Evolutionary conservation across 2,329 filamentous ascomycete species (phyloP).

Genomic region (Colletotrichum lentis): DNA sequence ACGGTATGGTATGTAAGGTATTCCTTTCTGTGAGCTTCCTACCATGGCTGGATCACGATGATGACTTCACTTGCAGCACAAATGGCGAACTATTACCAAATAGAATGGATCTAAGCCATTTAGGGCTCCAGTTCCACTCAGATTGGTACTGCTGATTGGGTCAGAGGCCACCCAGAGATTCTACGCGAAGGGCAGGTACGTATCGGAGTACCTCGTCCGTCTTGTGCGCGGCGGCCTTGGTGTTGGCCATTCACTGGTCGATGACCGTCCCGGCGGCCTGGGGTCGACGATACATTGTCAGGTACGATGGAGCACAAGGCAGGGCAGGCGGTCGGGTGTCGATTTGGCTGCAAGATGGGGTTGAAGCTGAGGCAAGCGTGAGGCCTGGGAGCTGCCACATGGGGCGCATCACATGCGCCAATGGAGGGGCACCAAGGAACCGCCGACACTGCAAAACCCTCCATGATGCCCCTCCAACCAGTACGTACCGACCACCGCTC

Average conservation of each 20-base stretch:
- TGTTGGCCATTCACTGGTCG: background rate
- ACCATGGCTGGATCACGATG: conserved; percentile 36
- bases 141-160: conserved; percentile 26
- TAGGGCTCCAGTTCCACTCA: conserved; percentile 10
- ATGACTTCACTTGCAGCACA: conserved; percentile 38
- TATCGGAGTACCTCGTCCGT: background rate
- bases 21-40: conserved; percentile 7
- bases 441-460: conserved; percentile 28
- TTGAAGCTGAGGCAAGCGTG: conserved; percentile 31
- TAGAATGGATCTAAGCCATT: conserved; percentile 26
- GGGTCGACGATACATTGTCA: background rate
- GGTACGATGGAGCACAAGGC: background rate
- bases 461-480: conserved; percentile 7
- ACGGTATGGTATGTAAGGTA: background rate
- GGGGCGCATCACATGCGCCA: conserved; percentile 38
- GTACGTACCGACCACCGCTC: conserved; percentile 18
- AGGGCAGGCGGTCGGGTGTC: background rate
- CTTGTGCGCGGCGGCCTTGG: background rate
- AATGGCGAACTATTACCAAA: conserved; percentile 37
- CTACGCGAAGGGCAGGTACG: background rate
- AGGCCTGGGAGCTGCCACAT: conserved; percentile 37
- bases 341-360: conserved; percentile 1
- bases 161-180: background rate
- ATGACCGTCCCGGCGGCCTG: conserved; percentile 1
- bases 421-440: conserved; percentile 38